A percentile compares a stretch with the other conserved stretches of the same genome.
Conservation (phyloP, 2,329 filamentous ascomycete genomes). For the Ceratocystis huliohia region DNA sequence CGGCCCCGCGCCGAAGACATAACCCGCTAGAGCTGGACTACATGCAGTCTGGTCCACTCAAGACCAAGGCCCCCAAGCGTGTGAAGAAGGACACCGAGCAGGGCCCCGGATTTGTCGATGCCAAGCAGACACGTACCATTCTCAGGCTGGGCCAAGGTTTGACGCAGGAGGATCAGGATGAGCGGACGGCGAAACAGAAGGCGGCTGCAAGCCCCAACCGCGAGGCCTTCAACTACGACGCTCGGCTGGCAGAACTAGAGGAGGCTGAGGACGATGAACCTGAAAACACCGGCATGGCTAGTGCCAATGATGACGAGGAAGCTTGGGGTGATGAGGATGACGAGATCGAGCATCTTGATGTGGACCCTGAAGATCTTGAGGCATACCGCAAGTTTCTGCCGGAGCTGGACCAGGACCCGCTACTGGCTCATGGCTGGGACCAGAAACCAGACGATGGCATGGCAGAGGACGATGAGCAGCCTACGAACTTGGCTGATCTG, state of each 20-base stretch:
- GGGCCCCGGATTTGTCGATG: conserved; percentile 65
- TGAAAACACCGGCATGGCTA: not conserved
- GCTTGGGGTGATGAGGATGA: conserved; percentile 75
- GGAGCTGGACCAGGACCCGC: conserved; percentile 55
- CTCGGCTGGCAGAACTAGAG: conserved; percentile 50
- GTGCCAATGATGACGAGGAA: conserved; percentile 36
- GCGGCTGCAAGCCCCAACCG: conserved; percentile 35
- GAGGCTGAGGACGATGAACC: conserved; percentile 37
- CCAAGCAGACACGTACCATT: conserved; percentile 79
- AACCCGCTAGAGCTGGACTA: conserved; percentile 88
- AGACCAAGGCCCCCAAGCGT: conserved; percentile 52
- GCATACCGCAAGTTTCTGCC: conserved; percentile 85
- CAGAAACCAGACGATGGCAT: conserved; percentile 32
- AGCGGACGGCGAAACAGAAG: conserved; percentile 22
- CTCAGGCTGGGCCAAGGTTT: conserved; percentile 80
- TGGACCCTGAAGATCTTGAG: conserved; percentile 79
- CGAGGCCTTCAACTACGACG: conserved; percentile 62
- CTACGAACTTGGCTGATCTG: conserved; percentile 77
- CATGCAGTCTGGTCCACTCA: conserved; percentile 54
- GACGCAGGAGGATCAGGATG: conserved; percentile 58
- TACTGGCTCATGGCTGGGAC: conserved; percentile 54
- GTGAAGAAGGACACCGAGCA: conserved; percentile 44
- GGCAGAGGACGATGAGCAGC: conserved; percentile 36
- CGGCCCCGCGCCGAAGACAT: conserved; percentile 56
- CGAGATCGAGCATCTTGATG: conserved; percentile 60